Conservation (phyloP, 2,329 filamentous ascomycete species). For the Balansia obtecta region DNA sequence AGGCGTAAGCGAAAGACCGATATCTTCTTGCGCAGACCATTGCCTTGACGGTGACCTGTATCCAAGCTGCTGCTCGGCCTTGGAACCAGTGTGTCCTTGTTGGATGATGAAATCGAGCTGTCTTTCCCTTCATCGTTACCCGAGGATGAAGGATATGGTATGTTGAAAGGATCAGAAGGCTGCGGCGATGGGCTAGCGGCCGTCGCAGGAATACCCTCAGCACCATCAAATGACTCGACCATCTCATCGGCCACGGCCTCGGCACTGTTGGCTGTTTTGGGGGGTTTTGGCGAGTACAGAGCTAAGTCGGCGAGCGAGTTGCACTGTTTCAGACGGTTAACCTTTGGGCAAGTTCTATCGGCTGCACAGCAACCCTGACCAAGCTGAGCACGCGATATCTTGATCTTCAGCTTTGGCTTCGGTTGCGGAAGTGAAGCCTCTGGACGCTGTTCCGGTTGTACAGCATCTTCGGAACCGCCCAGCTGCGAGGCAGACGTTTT, state of each 20-base stretch:
- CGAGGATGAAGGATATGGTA: conserved; percentile 18
- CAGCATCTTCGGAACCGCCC: background rate
- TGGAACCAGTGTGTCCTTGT: conserved; percentile 6
- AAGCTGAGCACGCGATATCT: conserved; percentile 19
- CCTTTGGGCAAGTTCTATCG: conserved; percentile 9
- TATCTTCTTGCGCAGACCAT: conserved; percentile 17
- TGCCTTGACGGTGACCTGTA: conserved; percentile 1
- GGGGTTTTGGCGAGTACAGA: conserved; percentile 8
- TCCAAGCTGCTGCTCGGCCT: conserved; percentile 7
- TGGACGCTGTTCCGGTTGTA: background rate
- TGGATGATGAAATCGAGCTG: conserved; percentile 6
- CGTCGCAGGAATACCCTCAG: conserved; percentile 5
- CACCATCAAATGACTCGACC: conserved; percentile 2
- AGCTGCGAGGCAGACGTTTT: conserved; percentile 11
- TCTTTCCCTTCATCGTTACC: conserved; percentile 7
- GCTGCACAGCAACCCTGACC: conserved; percentile 8
- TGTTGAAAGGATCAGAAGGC: conserved; percentile 23
- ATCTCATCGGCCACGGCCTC: background rate
- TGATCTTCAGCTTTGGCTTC: conserved; percentile 21
- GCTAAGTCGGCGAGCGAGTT: conserved; percentile 20
- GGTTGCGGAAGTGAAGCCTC: background rate
- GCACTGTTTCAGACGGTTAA: conserved; percentile 18
- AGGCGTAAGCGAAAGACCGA: conserved; percentile 18
- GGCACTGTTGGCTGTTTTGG: background rate
- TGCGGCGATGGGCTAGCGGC: conserved; percentile 9